Evolutionary conservation across 2,329 filamentous ascomycete genomes (phyloP), one percentile per base, ranked within the genome.

Genomic region (Scorias spongiosa): DNA sequence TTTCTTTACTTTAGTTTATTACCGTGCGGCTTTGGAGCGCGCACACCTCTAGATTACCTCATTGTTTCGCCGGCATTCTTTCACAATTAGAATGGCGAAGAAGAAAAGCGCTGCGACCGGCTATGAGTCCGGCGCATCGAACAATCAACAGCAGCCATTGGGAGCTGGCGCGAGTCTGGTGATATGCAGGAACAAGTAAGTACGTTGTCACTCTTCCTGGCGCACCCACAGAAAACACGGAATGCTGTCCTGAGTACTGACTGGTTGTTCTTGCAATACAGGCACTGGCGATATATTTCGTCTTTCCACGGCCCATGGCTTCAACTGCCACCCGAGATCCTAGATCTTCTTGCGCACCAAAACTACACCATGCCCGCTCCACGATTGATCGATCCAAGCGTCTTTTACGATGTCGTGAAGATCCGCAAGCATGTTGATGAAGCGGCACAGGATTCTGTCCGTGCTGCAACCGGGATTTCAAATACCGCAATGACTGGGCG

Each of bases 261-360:
- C 7, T 7, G 20, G 20, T 26, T 26, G 3, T 3, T 26, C 20
- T 26, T 26, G 34, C 37, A 37, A 34, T 17, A 54, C 44, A 89
- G 84, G 61, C 83, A 89, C 65, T 89, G 84, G 84, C 75, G 79
- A 50, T 85, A 86, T 61, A 87, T 91, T 46, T 87, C 83, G 17
- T 82, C 80, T 26, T 91, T 84, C 57, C 80, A 88, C 57, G 85
- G 84, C 18, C 79, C 83, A 52, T 91, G 85, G 85, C 74, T 88
- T 11, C 80, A 86, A 61, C 69, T 89, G 45, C 81, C 84, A 15
- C 74, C 78, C 49, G 84, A 89, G 62, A 75, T 87, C 45, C 78
- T 93, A 63, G 81, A 88, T 60, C 78, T 75, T 41, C 74, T 91
- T 42, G 84, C 84, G 44, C 78, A 85, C 64, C 78, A 77, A 60